A percentile compares a stretch with the other conserved stretches of the same genome.
These are phyloP conservation scores for Gymnopilus junonius DNA, from an alignment of 768 basidiomycete genomes.

Conservation along the genomic window DNA sequence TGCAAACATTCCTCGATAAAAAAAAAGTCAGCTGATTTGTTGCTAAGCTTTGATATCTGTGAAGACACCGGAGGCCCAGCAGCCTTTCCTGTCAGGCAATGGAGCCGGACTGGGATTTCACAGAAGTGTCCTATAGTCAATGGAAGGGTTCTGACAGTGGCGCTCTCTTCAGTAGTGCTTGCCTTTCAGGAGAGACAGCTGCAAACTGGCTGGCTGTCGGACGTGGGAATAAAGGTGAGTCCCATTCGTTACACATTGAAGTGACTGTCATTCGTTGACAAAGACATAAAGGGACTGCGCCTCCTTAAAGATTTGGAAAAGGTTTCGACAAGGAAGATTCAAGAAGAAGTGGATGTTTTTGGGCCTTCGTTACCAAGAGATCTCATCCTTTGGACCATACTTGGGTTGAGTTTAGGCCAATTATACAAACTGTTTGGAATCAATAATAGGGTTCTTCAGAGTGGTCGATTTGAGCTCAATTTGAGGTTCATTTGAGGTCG, in stretches of 20 bases:
- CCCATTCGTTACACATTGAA: background rate
- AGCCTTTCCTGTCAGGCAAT: slow-evolving; percentile 59
- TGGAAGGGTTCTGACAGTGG: slow-evolving; percentile 61
- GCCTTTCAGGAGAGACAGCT: slow-evolving; percentile 53
- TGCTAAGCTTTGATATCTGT: slow-evolving; percentile 61
- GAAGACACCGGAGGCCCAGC: slow-evolving; percentile 55
- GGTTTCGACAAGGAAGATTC: background rate
- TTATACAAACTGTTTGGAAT: slow-evolving; percentile 25
- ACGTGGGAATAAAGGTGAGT: slow-evolving; percentile 58
- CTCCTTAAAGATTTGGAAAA: background rate
- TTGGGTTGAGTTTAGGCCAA: slow-evolving; percentile 45
- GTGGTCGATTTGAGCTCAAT: no score
- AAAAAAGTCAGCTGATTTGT: background rate
- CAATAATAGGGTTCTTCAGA: no score
- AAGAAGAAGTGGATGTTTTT: background rate
- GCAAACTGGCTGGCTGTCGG: slow-evolving; percentile 53
- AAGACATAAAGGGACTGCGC: slow-evolving; percentile 24
- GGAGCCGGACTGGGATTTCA: slow-evolving; percentile 57
- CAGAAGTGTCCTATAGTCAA: slow-evolving; percentile 58
- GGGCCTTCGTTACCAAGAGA: slow-evolving; percentile 6
- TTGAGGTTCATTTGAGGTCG: no score
- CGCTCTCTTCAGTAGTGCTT: slow-evolving; percentile 51
- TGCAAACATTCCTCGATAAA: slow-evolving; percentile 17
- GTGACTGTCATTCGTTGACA: background rate
- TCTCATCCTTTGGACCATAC: slow-evolving; percentile 32